Base-by-base conservation (phyloP, 495 filamentous ascomycete species). In the Tuber calosporum region DNA sequence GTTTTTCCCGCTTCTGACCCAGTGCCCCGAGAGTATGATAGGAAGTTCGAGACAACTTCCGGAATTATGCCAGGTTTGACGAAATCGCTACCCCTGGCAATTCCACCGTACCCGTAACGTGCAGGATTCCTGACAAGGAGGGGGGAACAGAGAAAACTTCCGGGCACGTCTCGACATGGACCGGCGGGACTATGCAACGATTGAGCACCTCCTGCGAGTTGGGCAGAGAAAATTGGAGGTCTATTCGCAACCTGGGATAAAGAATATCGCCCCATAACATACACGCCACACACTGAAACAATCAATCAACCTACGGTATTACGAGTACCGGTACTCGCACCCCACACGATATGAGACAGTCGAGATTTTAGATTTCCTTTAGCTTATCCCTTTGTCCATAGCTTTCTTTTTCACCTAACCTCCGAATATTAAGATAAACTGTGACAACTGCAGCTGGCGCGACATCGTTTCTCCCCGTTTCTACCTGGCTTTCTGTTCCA, bases 161-260 rank as follows among this genome's bases (percentile, higher is more conserved):
- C 83, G 89, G 67, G 90, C 90, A 79, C 85, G 93, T 79, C 79
- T 88, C 3, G 80, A 81, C 34, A 80, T 97, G 45, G 89, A 90
- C 82, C 97, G 92, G 83, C 94, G 91, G 81, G 93, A 98, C 81
- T 98, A 98, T 83, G 83, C 84, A 66, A 88, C 93, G 3, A 90
- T 99, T 73, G 95, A 99, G 82, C 96, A 92, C 83, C 84, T 97
- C 5, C 81, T 99, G 41, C 87, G 94, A 67, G 94, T 91, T 81
- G 95, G 95, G 53, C 86, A 88, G 41, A 87, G 92, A 70, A 93
- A 98, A 83, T 83, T 99, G 37, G 93, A 97, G 70, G 87, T 90
- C 72, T 98, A 96, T 83, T 88, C 90, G 26, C 87, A 89, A 9
- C 89, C 93, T 36, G 91, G 90, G 2, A 92, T 97, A 81, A 93